Base-by-base conservation (phyloP, 306 rosid species). In the Pyrus betulifolia region DNA sequence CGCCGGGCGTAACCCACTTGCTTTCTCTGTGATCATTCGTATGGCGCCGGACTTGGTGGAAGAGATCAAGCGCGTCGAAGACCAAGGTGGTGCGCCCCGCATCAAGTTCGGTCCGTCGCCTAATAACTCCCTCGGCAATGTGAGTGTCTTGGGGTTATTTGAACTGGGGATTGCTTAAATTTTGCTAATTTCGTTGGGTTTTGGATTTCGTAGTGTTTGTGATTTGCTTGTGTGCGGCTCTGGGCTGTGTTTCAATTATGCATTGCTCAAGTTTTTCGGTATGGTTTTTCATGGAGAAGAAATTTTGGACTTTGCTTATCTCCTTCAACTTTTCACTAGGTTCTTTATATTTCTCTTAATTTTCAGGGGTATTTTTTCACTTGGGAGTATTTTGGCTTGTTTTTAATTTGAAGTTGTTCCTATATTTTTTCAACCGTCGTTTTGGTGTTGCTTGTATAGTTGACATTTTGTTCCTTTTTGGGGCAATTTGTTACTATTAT, bases 41-140 rank as follows among this genome's bases (percentile, higher is more conserved):
- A 80, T 95, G 42, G 92, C 88, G 10, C 99, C 99, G 3, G 90
- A 92, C 83, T 87, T 92, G 81, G 90, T 91, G 15, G 97, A 95
- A 27, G 97, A 92, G 93, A 92, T 95, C 96, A 92, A 80, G 88
- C 99, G 99, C 77, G 85, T 87, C 64, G 99, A 95, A 76, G 85
- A 93, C 58, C 91, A 84, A 58, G 97, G 92, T 49, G 97, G 97
- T 28, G 84, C 85, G 74, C 86, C 99, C 45, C 86, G 93, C 38
- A 85, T 95, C 85, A 95, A 95, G 78, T 95, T 90, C 74, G 97
- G 85, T 42, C 40, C 92, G 28, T 46, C 83, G 18, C 89, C 89
- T 0, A 80, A 83, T 13, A 88, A 85, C 79, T 60, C 93, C 93
- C 59, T 74, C 46, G 98, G 97, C 63, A 92, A 94, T 79, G 98